Base-by-base conservation (phyloP, 768 basidiomycete species). In the Gymnopilus dilepis region DNA sequence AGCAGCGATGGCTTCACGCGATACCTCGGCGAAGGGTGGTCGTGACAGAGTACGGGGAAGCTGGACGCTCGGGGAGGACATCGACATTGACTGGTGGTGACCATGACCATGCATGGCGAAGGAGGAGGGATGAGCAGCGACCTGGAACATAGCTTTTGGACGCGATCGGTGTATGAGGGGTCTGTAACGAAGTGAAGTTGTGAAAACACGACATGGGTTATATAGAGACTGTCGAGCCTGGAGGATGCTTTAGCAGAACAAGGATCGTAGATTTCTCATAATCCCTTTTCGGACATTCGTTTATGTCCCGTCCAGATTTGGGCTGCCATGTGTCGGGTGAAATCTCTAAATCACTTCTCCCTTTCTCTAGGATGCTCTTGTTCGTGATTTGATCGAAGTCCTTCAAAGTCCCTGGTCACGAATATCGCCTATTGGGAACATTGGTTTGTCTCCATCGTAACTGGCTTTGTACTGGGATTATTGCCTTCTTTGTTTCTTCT, bases 31-130 rank as follows among this genome's bases (percentile, higher is more conserved):
- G 64, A 83, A 87, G 2, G 79, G 73, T 4, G 91, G 90, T 11
- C 89, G 84, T 31, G 83, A 77, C 52, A 93, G 86, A 40, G 79
- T 85, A 58, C 90, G 84, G n/a, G 90, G 91, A 22, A 93, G 84
- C 66, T 91, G 87, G 11, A 92, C 80, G 65, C 66, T 71, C 3
- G 77, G 70, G 17, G 67, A 24, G 4, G 73, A 58, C 2, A 69
- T 59, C 22, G 71, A 50, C 30, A 71, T 62, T n/a, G 71, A 58
- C 40, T 73, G 75, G 30, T 73, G 75, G 55, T 76, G 76, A 28
- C 68, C 65, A 65, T 79, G 79, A 51, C 66, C 64, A 69, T 76
- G 79, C 61, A 72, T 72, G 61, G 71, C 65, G 67, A 82, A 82
- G 50, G 78, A 63, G 37, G 78, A 62, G 30, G 78, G 76, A 55